These are phyloP conservation scores for Aspergillus sp. DNA, from an alignment of 2,329 filamentous ascomycete genomes.

Conservation along the genomic window DNA sequence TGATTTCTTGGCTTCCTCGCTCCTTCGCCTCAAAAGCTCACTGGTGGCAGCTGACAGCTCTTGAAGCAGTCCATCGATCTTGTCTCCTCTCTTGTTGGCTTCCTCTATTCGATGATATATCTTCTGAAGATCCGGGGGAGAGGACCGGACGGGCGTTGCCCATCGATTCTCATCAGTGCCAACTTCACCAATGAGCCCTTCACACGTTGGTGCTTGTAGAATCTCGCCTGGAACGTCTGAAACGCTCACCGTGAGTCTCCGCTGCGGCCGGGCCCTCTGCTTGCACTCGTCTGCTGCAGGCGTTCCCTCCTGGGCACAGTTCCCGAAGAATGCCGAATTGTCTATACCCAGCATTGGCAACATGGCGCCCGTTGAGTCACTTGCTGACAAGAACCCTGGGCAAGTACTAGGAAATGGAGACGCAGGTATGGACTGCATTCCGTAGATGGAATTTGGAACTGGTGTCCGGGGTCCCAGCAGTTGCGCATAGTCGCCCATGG, in stretches of 20 bases:
- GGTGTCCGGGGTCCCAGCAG: too few species aligned
- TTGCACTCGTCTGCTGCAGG: too few species aligned
- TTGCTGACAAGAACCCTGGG: too few species aligned
- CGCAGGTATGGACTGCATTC: too few species aligned
- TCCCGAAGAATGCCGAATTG: too few species aligned
- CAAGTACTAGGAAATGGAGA: too few species aligned
- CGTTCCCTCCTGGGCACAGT: too few species aligned
- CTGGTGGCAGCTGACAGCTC: conserved; percentile 25
- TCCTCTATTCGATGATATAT: conserved; percentile 31
- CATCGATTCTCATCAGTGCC: conserved; percentile 1
- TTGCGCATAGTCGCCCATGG: not conserved
- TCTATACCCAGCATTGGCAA: too few species aligned
- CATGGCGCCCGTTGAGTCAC: too few species aligned
- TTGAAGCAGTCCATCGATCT: conserved; percentile 26
- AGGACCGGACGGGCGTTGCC: conserved; percentile 7
- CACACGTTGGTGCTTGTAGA: not conserved
- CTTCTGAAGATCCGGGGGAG: conserved; percentile 22
- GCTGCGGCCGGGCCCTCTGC: not conserved
- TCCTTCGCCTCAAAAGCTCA: conserved; percentile 8
- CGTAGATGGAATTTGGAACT: too few species aligned
- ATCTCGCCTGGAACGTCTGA: not conserved
- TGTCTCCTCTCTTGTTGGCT: conserved; percentile 26
- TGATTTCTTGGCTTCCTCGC: conserved; percentile 10
- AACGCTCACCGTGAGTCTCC: too few species aligned
- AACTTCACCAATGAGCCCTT: not conserved